Evolutionary conservation across 805 yeast genomes (phyloP), one percentile per base, ranked within the genome.

Genomic region (Ogataea minuta): DNA sequence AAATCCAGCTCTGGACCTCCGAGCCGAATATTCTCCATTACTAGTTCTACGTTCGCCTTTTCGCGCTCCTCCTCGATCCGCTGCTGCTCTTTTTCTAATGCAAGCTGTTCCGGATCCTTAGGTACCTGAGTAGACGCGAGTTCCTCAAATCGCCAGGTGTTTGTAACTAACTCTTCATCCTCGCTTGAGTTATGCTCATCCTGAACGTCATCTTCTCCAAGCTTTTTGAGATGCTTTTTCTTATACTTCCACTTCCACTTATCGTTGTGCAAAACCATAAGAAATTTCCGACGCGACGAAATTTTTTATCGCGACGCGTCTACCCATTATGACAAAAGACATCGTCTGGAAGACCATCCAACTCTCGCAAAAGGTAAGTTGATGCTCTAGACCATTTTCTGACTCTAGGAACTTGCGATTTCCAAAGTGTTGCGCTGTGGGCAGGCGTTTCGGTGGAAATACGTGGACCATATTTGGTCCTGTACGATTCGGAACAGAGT

Each of bases 361-460:
- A 14, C 13, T 59, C 4, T 49, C 51, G 9, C 54, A 53, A n/a
- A 49, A 42, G 28, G 59, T 54, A 41, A 28, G 60, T 46, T 12
- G 4, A 4, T 12, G 6, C 20, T 11, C 4, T 12, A 19, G 21
- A 10, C 13, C 6, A 14, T 11, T 26, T 36, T 34, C 44, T 28
- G 15, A n/a, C 28, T 5, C 20, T 31, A 62, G 33, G 93, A 86
- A 48, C 64, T 85, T 1, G 62, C 72, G n/a, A 60, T 87, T 4
- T 60, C 78, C 4, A 75, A 77, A 27, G 90, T 87, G 0, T 66
- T 87, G 20, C 66, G 93, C 29, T 84, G 95, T 54, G 96, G 96
- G 1, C 96, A 87, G 63, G 80, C 95, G 0, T 87, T 87, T 53
- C 57, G 79, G 37, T 86, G 95, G 95, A 79, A 79, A 52, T 74